Base-by-base conservation (phyloP, 352 stramenopile genomes). In the Thalassiosira exigua region DNA sequence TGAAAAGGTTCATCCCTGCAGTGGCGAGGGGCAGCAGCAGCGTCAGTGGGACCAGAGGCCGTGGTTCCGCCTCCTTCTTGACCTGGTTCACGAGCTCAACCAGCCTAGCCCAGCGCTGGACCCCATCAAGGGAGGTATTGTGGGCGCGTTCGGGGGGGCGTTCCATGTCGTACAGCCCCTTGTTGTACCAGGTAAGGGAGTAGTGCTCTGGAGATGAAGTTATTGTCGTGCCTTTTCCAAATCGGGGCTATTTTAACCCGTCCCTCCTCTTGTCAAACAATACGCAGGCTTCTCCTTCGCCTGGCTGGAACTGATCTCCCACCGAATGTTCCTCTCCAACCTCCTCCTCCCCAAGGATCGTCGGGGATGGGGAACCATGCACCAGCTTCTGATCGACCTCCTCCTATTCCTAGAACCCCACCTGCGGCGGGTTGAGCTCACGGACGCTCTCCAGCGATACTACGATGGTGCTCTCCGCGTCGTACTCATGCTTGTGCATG, bases 381-480 rank as follows among this genome's bases (percentile, higher is more conserved):
- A 99, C 77, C 95, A 97, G 17, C 91, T 99, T 39, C 84, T 99
- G 30, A 95, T 99, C 77, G 98, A 99, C 77, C 79, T 99, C 17
- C 92, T 99, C n/a, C 91, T 96, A 54, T 99, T 99, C 85, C 91
- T 99, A 51, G 96, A 99, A 82, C 96, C 97, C 7, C 98, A 98
- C 79, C 79, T 99, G 44, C 91, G 96, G 53, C 93, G 93, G 32
- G 94, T 95, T 66, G 92, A 96, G 76, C 87, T 99, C 56, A 94
- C 91, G 29, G 90, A 96, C 58, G 94, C 96, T 17, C 95, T 99
- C 36, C 95, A 95, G 17, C 90, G 95, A 58, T 90, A 99, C 57
- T 99, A 99, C 91, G 98, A 99, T 87, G 97, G 97, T 68, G 95
- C 95, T n/a, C 89, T 99, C 19, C 96, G 97, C 66, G 97, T 99